Conservation (phyloP, 345 rosid genomes). For the Pugionium cornutum region DNA sequence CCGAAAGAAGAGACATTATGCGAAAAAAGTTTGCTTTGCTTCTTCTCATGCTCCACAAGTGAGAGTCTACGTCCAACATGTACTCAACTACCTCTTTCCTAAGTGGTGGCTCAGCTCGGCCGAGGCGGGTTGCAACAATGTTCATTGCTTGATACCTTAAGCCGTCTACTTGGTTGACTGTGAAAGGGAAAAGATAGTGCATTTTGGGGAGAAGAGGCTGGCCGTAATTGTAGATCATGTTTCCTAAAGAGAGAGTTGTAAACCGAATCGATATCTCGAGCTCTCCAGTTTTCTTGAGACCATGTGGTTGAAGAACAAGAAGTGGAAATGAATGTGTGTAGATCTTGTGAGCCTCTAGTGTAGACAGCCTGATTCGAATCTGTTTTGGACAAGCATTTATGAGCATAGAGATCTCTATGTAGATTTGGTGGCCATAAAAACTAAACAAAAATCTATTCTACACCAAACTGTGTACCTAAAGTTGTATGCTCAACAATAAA, state of each 20-base stretch:
- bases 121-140: constrained; percentile 70
- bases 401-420: too few relatives aligned
- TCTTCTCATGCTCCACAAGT: constrained; percentile 90
- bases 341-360: constrained; percentile 72
- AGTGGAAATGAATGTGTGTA: constrained; percentile 80
- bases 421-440: too few relatives aligned
- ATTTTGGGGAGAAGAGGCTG: constrained; percentile 81
- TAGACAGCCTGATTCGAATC: constrained; percentile 61
- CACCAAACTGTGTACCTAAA: too few relatives aligned
- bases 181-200: constrained; percentile 79
- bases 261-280: constrained; percentile 69
- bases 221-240: constrained; percentile 60
- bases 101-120: constrained; percentile 83
- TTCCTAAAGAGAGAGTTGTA: constrained; percentile 64
- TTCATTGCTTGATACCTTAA: constrained; percentile 81
- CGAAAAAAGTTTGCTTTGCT: constrained; percentile 88
- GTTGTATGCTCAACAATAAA: too few relatives aligned
- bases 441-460: too few relatives aligned
- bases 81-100: constrained; percentile 84
- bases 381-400: background rate
- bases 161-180: constrained; percentile 75
- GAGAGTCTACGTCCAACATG: constrained; percentile 86
- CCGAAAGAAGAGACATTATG: constrained; percentile 64
- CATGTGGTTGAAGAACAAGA: constrained; percentile 62
- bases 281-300: constrained; percentile 81